Evolutionary conservation across 2,329 filamentous ascomycete species (phyloP), one percentile per base, ranked within the genome.

Genomic region (Fusarium aywerte): DNA sequence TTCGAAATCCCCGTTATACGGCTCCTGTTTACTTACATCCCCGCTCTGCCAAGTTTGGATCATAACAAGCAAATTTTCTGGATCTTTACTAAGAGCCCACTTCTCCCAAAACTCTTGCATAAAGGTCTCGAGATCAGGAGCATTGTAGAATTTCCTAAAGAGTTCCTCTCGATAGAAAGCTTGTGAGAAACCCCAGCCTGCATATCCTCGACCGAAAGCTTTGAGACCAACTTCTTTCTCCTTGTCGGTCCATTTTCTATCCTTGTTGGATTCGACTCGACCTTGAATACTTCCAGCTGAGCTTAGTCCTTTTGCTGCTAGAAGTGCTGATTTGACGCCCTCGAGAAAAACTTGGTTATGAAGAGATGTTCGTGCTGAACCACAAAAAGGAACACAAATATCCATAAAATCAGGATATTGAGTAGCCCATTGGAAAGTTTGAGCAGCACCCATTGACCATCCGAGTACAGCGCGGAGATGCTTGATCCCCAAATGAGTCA

Each of bases 111-210:
- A 93, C 13, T 84, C 86, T 8, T 87, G 80, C 82, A 95, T 86
- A 64, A 93, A 95, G 52, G 91, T 87, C 63, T 93, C 90, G 3
- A 94, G 81, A 54, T 87, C 81, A 67, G 88, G 87, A 71, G 84
- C 92, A 0, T 89, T 89, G 10, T 93, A 82, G 1, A 74, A 80
- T 2, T 77, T 88, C 74, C 91, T 86, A 74, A 90, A 90, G n/a
- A 92, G 61, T 74, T 84, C 89, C 68, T 92, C 82, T 2, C 92
- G 84, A 72, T 95, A 95, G 72, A 94, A 95, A 0, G 90, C 84
- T 72, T 94, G 91, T 50, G 88, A 91, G 71, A 95, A 91, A 0
- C 92, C 92, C 91, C 88, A 96, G 1, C 91, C 92, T 2, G 92
- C 91, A 76, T 96, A 96, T 0, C 89, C 91, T 42, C 90, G 83